phyloP scores from a whole-genome alignment of 306 rosid species.

The Chamaecrista fasciculata region DNA sequence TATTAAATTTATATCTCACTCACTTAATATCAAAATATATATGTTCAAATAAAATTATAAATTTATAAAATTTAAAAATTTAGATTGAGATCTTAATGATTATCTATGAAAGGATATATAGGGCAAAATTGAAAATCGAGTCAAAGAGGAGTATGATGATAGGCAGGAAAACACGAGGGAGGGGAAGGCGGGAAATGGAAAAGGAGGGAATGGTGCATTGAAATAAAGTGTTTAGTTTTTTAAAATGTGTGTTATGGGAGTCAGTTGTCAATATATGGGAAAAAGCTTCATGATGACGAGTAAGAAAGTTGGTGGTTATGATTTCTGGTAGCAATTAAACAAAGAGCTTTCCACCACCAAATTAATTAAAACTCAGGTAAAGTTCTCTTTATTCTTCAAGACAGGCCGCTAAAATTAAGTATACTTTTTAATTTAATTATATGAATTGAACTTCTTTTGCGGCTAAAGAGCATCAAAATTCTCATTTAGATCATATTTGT shows the following conservation, averaged over 20 bases:
- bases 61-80: background rate
- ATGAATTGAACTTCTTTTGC: too few relatives aligned
- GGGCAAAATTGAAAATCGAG: background rate
- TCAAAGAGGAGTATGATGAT: conserved; percentile 16
- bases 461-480: too few relatives aligned
- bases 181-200: conserved; percentile 8
- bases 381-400: too few relatives aligned
- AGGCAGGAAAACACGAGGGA: conserved; percentile 10
- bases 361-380: too few relatives aligned
- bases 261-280: conserved; percentile 1
- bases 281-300: conserved; percentile 17
- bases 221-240: background rate
- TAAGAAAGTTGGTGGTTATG: conserved; percentile 23
- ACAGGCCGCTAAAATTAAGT: too few relatives aligned
- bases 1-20: too few relatives aligned
- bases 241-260: background rate
- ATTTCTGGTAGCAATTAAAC: conserved; percentile 4
- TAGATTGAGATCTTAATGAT: too few relatives aligned
- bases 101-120: too few relatives aligned
- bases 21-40: too few relatives aligned
- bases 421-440: too few relatives aligned
- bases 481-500: too few relatives aligned
- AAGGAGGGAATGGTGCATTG: background rate
- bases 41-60: background rate
- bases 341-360: background rate